Base-by-base conservation (phyloP, 176 grass and related monocot genomes). In the Dactylis glomerata region DNA sequence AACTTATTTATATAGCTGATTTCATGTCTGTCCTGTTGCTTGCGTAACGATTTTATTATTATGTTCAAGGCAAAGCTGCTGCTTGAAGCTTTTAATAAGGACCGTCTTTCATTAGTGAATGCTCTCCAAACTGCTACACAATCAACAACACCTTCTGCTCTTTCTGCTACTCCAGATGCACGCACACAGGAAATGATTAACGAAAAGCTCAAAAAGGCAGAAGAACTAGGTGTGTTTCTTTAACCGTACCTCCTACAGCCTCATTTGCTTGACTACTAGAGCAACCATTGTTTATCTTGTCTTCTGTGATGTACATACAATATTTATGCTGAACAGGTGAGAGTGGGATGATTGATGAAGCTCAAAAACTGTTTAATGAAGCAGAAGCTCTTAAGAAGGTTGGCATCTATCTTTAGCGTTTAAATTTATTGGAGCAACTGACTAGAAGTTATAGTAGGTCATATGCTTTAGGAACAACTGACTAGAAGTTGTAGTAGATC, bases 351-450 rank as follows among this genome's bases (percentile, higher is more conserved):
- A 90, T 98, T 81, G 93, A 95, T 74, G 93, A 98, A 91, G 93
- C 93, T 79, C 96, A 95, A 45, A 98, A 98, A 81, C 19, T 92
- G 84, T 84, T 98, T 38, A 93, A 98, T 89, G 93, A 98, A 82
- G 93, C 96, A 81, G 93, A 98, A 92, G 96, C 96, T 87, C 78
- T 98, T 27, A 96, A 89, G 84, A 98, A 95, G 93, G 96, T 95
- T 85, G 36, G 49, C 79, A 14, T 83, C 67, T 52, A 73, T 65
- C 59, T 82, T 79, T 65, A 61, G 2, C 10, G 68, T 81, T 83
- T 86, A 87, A 71, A 79, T 50, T 63, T 47, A 33, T 38, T 74
- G 23, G 8, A 63, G 75, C 57, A 75, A 30, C 40, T 71, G 33
- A 50, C 55, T 38, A 34, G 10, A 82, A 72, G 68, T 86, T 58